Conservation (phyloP, 2,329 filamentous ascomycete genomes). For the Pseudogymnoascus sp. region DNA sequence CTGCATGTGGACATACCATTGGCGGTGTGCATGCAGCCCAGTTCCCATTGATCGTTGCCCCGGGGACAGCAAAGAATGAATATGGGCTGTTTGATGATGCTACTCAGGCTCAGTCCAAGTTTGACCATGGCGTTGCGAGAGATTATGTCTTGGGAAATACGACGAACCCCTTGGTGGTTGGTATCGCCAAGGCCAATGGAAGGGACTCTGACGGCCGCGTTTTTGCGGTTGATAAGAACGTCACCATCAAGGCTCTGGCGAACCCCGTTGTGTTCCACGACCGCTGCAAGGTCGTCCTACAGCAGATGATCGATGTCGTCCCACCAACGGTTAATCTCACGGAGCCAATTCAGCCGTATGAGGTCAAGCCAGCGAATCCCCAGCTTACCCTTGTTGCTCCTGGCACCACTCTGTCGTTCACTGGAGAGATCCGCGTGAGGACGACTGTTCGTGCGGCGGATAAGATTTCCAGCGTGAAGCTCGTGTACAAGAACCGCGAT, state of each 20-base stretch:
- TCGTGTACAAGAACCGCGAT: conserved; percentile 49
- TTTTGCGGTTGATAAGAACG: conserved; percentile 48
- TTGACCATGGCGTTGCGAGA: conserved; percentile 49
- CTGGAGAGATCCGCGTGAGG: conserved; percentile 49
- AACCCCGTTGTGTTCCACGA: conserved; percentile 37
- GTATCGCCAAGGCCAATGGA: conserved; percentile 36
- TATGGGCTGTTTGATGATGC: conserved; percentile 41
- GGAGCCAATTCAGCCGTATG: conserved; percentile 46
- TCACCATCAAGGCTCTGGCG: conserved; percentile 42
- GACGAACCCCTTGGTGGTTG: conserved; percentile 47
- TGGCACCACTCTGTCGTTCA: conserved; percentile 41
- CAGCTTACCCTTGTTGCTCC: conserved; percentile 46
- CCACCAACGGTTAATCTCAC: conserved; percentile 43
- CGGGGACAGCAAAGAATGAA: conserved; percentile 34
- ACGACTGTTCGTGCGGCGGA: conserved; percentile 39
- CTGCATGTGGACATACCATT: conserved; percentile 53
- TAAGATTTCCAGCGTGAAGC: conserved; percentile 39
- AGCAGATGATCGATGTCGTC: conserved; percentile 55
- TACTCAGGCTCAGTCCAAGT: conserved; percentile 33
- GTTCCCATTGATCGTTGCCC: conserved; percentile 45
- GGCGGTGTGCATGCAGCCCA: conserved; percentile 50
- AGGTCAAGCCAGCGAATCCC: conserved; percentile 50
- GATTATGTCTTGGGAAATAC: conserved; percentile 49
- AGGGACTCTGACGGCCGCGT: conserved; percentile 49
- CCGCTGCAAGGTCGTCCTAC: conserved; percentile 44